Percentiles rank a stretch among this genome's conserved stretches.
Evolutionary conservation across 2,329 filamentous ascomycete species (phyloP).

Genomic region (Fusarium papillatum): DNA sequence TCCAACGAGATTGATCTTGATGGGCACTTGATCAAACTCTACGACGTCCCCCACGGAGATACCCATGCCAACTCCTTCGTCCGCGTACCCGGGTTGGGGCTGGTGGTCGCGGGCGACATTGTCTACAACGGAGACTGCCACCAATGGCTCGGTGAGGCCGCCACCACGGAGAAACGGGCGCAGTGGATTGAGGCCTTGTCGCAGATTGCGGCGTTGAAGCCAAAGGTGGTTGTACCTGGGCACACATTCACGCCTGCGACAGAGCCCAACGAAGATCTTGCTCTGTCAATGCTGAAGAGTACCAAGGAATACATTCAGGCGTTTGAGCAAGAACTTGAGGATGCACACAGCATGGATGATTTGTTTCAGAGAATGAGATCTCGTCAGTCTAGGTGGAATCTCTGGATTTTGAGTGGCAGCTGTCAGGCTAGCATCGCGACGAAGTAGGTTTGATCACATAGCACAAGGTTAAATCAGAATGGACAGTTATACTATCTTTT

Average conservation of each 20-base stretch:
- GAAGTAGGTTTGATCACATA: background rate
- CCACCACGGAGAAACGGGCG: background rate
- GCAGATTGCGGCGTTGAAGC: background rate
- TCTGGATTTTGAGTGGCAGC: background rate
- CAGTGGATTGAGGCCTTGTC: background rate
- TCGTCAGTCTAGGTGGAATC: background rate
- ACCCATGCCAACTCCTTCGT: background rate
- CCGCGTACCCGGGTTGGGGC: background rate
- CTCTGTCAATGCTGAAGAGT: background rate
- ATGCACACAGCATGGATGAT: background rate
- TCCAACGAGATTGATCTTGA: background rate
- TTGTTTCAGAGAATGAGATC: background rate
- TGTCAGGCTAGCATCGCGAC: background rate
- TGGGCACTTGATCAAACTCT: background rate
- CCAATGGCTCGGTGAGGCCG: background rate
- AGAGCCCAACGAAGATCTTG: background rate
- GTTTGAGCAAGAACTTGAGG: background rate
- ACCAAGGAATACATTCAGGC: background rate
- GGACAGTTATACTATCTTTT: background rate
- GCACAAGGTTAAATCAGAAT: background rate
- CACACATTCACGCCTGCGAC: background rate
- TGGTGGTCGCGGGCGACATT: background rate
- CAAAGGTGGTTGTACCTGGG: background rate
- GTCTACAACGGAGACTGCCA: background rate
- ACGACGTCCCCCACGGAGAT: background rate